Evolutionary conservation across 805 yeast species (phyloP), one percentile per base, ranked within the genome.

Genomic region (Saturnispora gosingensis): DNA sequence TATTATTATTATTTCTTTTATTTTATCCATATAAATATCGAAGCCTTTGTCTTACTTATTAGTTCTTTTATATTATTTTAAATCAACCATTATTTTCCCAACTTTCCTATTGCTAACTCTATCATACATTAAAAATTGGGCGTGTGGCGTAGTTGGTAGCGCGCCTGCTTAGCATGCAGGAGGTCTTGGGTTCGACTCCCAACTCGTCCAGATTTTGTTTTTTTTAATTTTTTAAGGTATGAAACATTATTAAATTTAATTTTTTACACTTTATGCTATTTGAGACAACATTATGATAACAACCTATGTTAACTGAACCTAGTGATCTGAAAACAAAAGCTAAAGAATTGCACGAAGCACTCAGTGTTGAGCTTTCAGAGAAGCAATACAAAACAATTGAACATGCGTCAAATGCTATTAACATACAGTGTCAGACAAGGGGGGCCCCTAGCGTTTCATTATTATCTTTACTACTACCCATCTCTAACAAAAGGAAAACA

Each of bases 81-180:
- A n/a, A n/a, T n/a, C n/a, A n/a, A n/a, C n/a, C n/a, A n/a, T n/a
- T n/a, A n/a, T n/a, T n/a, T n/a, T n/a, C n/a, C n/a, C n/a, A n/a
- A n/a, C n/a, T n/a, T n/a, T n/a, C n/a, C n/a, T n/a, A n/a, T n/a
- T n/a, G n/a, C n/a, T n/a, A n/a, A n/a, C n/a, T n/a, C n/a, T n/a
- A n/a, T n/a, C n/a, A n/a, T n/a, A n/a, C n/a, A n/a, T n/a, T n/a
- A n/a, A n/a, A n/a, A n/a, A n/a, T n/a, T n/a, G 85, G 85, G 85
- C 85, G 82, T 80, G 83, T 80, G 85, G 84, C 84, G 85, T 77
- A 80, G 85, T 80, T 78, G 84, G 85, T 80, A 80, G 84, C 84
- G 84, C 84, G 84, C 77, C 77, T 81, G 79, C 85, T 80, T 80
- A 78, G 84, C 84, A 80, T 80, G 85, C 78, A 75, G 74, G 74